Evolutionary conservation across 306 rosid genomes (phyloP).

Genomic region (Vigna hirtella): DNA sequence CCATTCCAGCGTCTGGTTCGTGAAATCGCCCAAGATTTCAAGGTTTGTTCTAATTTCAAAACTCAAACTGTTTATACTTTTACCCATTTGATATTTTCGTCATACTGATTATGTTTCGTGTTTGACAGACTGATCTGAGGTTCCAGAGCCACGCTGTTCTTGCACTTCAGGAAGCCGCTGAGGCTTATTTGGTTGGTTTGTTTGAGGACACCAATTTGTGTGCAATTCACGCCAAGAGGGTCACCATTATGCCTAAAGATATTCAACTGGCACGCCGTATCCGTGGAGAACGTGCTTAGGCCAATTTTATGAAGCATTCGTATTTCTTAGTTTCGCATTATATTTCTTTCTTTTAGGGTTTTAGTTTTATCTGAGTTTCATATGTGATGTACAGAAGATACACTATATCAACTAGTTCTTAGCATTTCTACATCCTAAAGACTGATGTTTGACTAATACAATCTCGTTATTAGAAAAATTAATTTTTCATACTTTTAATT

Average conservation of each 20-base stretch:
- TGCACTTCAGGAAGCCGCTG: conserved; percentile 82
- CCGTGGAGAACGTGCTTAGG: conserved; percentile 79
- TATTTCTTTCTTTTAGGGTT: background rate
- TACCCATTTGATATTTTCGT: background rate
- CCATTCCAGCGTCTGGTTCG: conserved; percentile 64
- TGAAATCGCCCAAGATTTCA: conserved; percentile 57
- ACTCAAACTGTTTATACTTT: background rate
- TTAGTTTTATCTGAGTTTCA: background rate
- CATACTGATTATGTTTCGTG: background rate
- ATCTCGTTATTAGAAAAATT: too few relatives aligned
- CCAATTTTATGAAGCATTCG: background rate
- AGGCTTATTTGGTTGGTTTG: conserved; percentile 73
- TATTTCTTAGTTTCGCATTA: background rate
- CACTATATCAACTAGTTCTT: background rate
- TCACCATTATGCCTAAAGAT: conserved; percentile 83
- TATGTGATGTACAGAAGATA: conserved; percentile 24
- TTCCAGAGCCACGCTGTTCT: conserved; percentile 85
- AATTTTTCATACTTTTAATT: too few relatives aligned
- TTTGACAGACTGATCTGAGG: conserved; percentile 69
- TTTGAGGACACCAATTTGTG: conserved; percentile 82
- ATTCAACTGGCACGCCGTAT: conserved; percentile 73
- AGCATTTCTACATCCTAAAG: background rate
- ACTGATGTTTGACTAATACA: too few relatives aligned
- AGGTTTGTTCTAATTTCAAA: background rate
- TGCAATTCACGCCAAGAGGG: conserved; percentile 85